These are phyloP conservation scores for Sechiopsis laciniata DNA, from an alignment of 306 rosid species.

Conservation along the genomic window DNA sequence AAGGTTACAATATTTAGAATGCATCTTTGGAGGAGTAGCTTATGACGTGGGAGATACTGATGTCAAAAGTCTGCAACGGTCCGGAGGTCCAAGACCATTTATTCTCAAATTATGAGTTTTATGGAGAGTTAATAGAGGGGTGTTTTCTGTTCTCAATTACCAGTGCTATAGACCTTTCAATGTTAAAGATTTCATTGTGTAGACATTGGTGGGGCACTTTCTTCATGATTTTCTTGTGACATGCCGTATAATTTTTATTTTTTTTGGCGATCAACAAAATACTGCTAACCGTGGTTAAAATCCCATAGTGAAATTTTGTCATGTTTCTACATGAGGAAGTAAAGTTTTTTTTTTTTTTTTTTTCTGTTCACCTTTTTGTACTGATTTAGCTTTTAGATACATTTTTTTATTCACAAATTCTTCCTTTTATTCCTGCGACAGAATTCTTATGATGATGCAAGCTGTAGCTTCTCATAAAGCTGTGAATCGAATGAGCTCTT, in stretches of 20 bases:
- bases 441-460: constrained; percentile 91
- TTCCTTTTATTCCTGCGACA: constrained; percentile 29
- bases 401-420: constrained; percentile 17
- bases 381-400: not conserved
- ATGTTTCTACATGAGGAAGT: not conserved
- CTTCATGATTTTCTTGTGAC: constrained; percentile 8
- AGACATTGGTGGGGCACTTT: not conserved
- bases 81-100: not conserved
- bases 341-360: not conserved
- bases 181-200: not conserved
- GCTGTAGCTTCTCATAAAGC: constrained; percentile 61
- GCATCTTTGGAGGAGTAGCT: constrained; percentile 7
- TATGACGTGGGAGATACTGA: not conserved
- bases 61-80: not conserved
- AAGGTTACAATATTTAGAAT: not conserved
- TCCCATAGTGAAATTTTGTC: not conserved
- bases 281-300: not conserved
- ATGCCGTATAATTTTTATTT: not conserved
- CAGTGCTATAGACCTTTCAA: not conserved
- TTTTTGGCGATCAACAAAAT: constrained; percentile 9
- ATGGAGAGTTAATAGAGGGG: not conserved
- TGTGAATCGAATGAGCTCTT: constrained; percentile 83
- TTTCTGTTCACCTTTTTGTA: constrained; percentile 13
- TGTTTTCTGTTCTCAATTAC: not conserved
- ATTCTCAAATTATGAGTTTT: not conserved